These are phyloP conservation scores for Antrodiella citrinella DNA, from an alignment of 768 basidiomycete species.

Conservation along the genomic window DNA sequence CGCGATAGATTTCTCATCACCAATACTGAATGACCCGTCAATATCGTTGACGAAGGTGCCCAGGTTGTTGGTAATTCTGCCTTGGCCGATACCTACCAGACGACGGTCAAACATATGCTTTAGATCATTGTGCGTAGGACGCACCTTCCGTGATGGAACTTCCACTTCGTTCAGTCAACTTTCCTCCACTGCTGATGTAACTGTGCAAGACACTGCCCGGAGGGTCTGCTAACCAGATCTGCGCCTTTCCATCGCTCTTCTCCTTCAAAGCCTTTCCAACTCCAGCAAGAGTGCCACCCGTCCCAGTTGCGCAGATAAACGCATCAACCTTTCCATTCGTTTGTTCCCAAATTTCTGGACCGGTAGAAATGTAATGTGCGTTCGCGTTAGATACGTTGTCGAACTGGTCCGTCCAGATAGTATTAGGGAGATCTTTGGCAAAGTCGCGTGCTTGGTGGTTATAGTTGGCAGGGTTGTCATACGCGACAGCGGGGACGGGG, in stretches of 20 bases:
- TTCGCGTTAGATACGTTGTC: slow-evolving; percentile 91
- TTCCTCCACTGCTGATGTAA: slow-evolving; percentile 74
- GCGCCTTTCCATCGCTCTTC: slow-evolving; percentile 65
- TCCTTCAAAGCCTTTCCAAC: slow-evolving; percentile 80
- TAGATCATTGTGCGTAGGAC: slow-evolving; percentile 6
- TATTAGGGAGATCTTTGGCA: slow-evolving; percentile 65
- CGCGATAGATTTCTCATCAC: slow-evolving; percentile 82
- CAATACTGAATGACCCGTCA: slow-evolving; percentile 76
- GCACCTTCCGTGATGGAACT: slow-evolving; percentile 88
- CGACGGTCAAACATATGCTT: background rate
- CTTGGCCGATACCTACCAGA: slow-evolving; percentile 98
- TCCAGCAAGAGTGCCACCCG: slow-evolving; percentile 93
- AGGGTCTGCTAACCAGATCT: slow-evolving; percentile 94
- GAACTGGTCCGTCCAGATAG: slow-evolving; percentile 97
- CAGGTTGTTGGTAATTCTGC: slow-evolving; percentile 89
- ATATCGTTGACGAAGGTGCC: slow-evolving; percentile 71
- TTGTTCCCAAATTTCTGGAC: slow-evolving; percentile 96
- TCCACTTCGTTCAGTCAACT: slow-evolving; percentile 68
- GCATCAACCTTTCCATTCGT: slow-evolving; percentile 71
- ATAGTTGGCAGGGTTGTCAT: slow-evolving; percentile 92
- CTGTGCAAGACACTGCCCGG: slow-evolving; percentile 89
- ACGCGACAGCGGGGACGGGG: slow-evolving; percentile 94
- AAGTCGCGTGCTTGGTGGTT: slow-evolving; percentile 95
- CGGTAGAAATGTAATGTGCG: slow-evolving; percentile 84
- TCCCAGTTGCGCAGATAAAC: slow-evolving; percentile 94